Evolutionary conservation across 805 yeast genomes (phyloP).

Genomic region (Pichia scutulata): DNA sequence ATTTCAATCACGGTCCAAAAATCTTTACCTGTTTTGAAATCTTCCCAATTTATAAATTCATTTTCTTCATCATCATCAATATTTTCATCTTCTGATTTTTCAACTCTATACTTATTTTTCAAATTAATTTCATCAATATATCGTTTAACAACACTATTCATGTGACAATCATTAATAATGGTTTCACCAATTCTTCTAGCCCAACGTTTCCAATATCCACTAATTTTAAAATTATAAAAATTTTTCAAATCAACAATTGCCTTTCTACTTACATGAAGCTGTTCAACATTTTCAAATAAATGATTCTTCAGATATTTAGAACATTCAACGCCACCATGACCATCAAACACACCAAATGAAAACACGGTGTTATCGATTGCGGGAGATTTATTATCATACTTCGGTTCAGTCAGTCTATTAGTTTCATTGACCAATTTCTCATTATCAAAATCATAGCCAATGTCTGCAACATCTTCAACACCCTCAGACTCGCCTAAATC

Average conservation of each 20-base stretch:
- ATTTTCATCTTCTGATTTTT: not conserved
- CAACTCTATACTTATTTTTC: not conserved
- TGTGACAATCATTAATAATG: conserved; percentile 1
- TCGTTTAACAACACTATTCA: not conserved
- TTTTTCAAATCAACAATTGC: conserved; percentile 37
- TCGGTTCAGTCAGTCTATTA: conserved; percentile 9
- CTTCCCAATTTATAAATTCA: conserved; percentile 10
- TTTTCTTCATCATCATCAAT: not conserved
- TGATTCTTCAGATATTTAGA: conserved; percentile 49
- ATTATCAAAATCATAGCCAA: conserved; percentile 1
- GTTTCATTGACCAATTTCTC: conserved; percentile 8
- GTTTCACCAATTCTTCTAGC: conserved; percentile 31
- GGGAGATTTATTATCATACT: conserved; percentile 5
- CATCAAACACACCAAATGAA: conserved; percentile 77
- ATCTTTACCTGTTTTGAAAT: conserved; percentile 8
- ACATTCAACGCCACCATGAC: conserved; percentile 87
- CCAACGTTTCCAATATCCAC: conserved; percentile 84
- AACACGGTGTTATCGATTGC: conserved; percentile 36
- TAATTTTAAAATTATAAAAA: conserved; percentile 52
- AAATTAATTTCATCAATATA: conserved; percentile 6
- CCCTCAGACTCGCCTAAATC: not conserved
- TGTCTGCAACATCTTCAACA: not conserved
- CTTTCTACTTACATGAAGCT: conserved; percentile 29
- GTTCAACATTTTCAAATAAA: conserved; percentile 48
- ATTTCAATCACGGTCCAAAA: conserved; percentile 11